phyloP scores from a whole-genome alignment of 345 rosid genomes.

The Laguncularia racemosa region DNA sequence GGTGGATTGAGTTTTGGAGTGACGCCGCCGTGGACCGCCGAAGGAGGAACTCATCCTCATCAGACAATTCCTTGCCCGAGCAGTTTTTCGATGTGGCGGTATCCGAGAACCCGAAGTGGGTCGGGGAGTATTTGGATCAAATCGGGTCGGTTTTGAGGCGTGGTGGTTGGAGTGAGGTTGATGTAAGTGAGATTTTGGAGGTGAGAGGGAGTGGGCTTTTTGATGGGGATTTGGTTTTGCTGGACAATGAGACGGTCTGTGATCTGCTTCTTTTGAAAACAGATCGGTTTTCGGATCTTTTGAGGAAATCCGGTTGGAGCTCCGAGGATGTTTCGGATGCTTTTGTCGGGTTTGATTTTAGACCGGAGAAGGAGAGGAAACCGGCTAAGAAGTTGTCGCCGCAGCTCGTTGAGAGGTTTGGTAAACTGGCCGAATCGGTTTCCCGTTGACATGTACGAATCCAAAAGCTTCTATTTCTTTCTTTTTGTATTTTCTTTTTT shows the following conservation, averaged over 20 bases:
- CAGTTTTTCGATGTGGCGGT: slow-evolving; percentile 57
- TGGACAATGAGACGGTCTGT: slow-evolving; percentile 66
- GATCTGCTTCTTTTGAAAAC: slow-evolving; percentile 75
- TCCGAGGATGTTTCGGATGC: slow-evolving; percentile 91
- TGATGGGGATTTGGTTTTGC: slow-evolving; percentile 56
- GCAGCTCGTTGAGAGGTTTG: slow-evolving; percentile 60
- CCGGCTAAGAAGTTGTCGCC: slow-evolving; percentile 71
- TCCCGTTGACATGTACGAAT: slow-evolving; percentile 3
- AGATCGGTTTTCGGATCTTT: slow-evolving; percentile 79
- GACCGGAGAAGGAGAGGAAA: slow-evolving; percentile 73
- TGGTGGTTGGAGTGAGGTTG: slow-evolving; percentile 90
- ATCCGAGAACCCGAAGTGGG: slow-evolving; percentile 71
- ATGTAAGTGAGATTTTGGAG: slow-evolving; percentile 56
- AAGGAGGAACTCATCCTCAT: slow-evolving; percentile 40
- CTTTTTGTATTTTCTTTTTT: neutral
- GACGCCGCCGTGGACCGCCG: slow-evolving; percentile 73
- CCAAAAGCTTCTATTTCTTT: neutral
- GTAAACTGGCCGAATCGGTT: slow-evolving; percentile 67
- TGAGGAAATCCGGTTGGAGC: slow-evolving; percentile 95
- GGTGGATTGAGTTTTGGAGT: slow-evolving; percentile 99
- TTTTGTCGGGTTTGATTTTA: slow-evolving; percentile 57
- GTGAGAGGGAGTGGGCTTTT: slow-evolving; percentile 78
- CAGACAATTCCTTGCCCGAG: slow-evolving; percentile 68
- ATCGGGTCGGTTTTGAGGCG: slow-evolving; percentile 74
- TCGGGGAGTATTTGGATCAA: slow-evolving; percentile 52